Evolutionary conservation across 2,329 filamentous ascomycete genomes (phyloP).

Genomic region (Geosmithia putterillii): DNA sequence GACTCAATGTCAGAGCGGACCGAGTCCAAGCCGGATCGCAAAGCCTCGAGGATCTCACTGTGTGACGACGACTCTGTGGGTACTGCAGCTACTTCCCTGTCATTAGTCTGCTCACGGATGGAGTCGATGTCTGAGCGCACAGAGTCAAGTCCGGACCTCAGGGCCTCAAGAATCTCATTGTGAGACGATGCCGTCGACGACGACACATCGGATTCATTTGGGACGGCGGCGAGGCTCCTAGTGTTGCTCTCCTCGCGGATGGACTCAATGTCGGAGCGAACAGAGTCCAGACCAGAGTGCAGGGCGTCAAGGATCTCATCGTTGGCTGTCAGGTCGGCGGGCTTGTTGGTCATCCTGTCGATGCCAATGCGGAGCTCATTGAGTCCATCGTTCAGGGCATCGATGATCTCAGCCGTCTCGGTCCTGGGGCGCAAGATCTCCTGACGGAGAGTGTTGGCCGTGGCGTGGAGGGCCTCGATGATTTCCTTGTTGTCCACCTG

Average conservation of each 20-base stretch:
- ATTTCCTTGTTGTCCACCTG: conserved; percentile 47
- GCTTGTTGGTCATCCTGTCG: conserved; percentile 66
- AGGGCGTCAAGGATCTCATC: conserved; percentile 68
- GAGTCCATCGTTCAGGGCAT: conserved; percentile 81
- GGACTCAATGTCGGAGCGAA: conserved; percentile 69
- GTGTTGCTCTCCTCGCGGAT: conserved; percentile 48
- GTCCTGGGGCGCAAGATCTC: conserved; percentile 58
- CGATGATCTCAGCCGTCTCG: conserved; percentile 78
- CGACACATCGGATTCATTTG: conserved; percentile 6
- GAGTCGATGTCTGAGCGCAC: conserved; percentile 68
- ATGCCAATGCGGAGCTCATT: conserved; percentile 66
- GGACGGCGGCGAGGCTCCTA: conserved; percentile 32
- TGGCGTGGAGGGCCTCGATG: conserved; percentile 56
- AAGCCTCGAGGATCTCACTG: not conserved
- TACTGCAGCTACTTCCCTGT: conserved; percentile 33
- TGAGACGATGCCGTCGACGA: conserved; percentile 31
- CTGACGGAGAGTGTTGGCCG: conserved; percentile 60
- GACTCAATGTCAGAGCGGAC: conserved; percentile 69
- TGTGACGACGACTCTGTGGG: conserved; percentile 3
- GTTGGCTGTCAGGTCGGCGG: conserved; percentile 69
- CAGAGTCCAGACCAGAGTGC: conserved; percentile 61
- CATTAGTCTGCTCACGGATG: conserved; percentile 48
- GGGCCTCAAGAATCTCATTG: conserved; percentile 52
- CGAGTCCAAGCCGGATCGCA: conserved; percentile 62
- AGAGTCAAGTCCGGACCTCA: conserved; percentile 62